These are phyloP conservation scores for Cystofilobasidium capitatum DNA, from an alignment of 768 basidiomycete species.

Conservation along the genomic window DNA sequence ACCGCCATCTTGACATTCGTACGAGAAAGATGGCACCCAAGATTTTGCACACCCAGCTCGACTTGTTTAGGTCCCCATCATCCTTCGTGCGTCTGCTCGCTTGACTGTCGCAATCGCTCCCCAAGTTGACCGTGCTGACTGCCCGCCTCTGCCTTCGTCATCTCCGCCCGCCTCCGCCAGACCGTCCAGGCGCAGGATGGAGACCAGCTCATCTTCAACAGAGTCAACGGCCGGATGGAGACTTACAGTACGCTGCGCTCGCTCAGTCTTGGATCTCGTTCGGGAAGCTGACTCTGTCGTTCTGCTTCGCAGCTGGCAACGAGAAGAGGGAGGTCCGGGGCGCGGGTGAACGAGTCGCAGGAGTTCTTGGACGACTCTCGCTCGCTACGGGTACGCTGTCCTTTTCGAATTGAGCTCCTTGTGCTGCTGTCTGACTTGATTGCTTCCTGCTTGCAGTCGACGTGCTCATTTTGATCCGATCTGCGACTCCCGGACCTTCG, in stretches of 20 bases:
- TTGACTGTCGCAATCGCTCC: background rate
- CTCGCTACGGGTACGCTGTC: constrained; percentile 40
- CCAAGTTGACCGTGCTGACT: background rate
- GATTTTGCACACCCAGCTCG: background rate
- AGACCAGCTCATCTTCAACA: background rate
- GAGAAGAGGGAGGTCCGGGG: background rate
- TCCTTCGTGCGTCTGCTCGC: background rate
- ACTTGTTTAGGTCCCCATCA: background rate
- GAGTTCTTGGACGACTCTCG: constrained; percentile 44
- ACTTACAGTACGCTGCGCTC: background rate
- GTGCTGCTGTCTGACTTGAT: background rate
- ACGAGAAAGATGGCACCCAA: background rate
- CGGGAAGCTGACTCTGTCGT: background rate
- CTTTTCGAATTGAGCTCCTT: background rate
- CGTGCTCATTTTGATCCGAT: constrained; percentile 80
- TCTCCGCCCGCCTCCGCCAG: background rate
- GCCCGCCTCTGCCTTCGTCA: background rate
- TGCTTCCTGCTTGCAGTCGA: constrained; percentile 54
- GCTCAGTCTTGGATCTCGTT: background rate
- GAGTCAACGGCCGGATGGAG: constrained; percentile 2
- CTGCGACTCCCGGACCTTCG: constrained; percentile 63
- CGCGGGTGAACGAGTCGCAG: constrained; percentile 37
- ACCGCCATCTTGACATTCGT: background rate
- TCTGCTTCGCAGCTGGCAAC: background rate
- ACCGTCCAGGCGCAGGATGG: background rate